Conservation (phyloP, 768 basidiomycete species). For the Leccinum uliginosum region DNA sequence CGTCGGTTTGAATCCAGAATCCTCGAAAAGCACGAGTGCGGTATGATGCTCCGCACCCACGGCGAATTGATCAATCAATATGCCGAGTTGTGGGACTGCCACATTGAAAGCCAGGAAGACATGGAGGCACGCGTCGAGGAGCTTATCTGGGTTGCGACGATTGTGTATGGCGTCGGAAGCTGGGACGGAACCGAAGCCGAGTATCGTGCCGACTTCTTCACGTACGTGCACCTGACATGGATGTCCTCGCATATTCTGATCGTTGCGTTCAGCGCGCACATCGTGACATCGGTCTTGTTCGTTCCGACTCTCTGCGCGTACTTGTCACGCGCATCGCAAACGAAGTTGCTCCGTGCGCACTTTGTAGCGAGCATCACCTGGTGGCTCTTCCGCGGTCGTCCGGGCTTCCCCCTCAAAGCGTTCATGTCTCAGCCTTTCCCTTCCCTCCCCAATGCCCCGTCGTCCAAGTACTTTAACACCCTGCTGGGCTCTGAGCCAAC, state of each 20-base stretch:
- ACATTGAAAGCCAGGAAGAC: constrained; percentile 34
- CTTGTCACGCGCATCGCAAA: constrained; percentile 55
- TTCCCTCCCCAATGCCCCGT: constrained; percentile 15
- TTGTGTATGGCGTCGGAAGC: constrained; percentile 57
- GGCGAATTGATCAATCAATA: constrained; percentile 40
- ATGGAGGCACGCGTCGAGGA: constrained; percentile 57
- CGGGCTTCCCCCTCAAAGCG: constrained; percentile 41
- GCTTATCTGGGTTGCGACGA: constrained; percentile 48
- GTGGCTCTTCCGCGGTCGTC: constrained; percentile 57
- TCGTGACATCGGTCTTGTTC: constrained; percentile 66
- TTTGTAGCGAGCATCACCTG: constrained; percentile 47
- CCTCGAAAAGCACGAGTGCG: constrained; percentile 33
- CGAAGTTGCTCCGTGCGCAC: constrained; percentile 54
- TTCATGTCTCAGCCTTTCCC: constrained; percentile 40
- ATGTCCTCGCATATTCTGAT: constrained; percentile 4
- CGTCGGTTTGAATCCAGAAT: constrained; percentile 28
- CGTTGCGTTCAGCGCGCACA: constrained; percentile 50
- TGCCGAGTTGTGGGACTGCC: constrained; percentile 43
- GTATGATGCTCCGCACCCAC: constrained; percentile 33
- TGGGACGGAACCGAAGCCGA: constrained; percentile 21
- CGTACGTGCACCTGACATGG: constrained; percentile 40
- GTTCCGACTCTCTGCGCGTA: constrained; percentile 46
- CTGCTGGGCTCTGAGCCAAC: constrained; percentile 19
- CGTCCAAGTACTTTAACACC: constrained; percentile 22
- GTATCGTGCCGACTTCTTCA: constrained; percentile 65